A percentile compares a stretch with the other conserved stretches of the same genome.
Evolutionary conservation across 495 filamentous ascomycete species (phyloP).

Genomic region (Bacidia rubella): DNA sequence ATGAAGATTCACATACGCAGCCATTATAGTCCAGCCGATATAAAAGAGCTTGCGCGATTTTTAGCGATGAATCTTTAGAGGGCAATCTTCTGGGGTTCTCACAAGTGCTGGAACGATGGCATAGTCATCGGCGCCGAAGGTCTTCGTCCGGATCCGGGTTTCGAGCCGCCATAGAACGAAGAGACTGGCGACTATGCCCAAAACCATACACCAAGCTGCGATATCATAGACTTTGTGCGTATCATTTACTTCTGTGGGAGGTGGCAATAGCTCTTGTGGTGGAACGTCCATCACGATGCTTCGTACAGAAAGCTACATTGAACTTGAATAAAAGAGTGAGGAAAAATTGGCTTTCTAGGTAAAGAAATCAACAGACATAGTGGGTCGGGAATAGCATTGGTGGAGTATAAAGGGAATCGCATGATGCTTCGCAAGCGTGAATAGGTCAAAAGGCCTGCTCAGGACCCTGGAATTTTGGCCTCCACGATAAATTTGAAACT

Average conservation of each 20-base stretch:
- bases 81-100: neutral
- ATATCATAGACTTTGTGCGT: constrained; percentile 8
- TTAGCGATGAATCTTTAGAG: neutral
- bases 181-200: constrained; percentile 21
- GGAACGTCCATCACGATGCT: too few species aligned
- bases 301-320: too few species aligned
- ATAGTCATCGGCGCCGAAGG: constrained; percentile 11
- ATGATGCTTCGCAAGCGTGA: too few species aligned
- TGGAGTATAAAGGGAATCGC: too few species aligned
- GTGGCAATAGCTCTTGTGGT: constrained; percentile 13
- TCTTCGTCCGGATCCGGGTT: neutral
- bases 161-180: constrained; percentile 12
- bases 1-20: constrained; percentile 15
- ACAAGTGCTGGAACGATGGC: constrained; percentile 8
- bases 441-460: too few species aligned
- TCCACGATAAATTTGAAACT: too few species aligned
- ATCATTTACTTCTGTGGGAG: constrained; percentile 4
- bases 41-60: constrained; percentile 13
- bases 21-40: constrained; percentile 16
- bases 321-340: too few species aligned
- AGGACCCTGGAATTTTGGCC: too few species aligned
- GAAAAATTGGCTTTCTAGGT: too few species aligned
- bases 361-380: too few species aligned
- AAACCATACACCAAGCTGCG: constrained; percentile 23
- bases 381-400: too few species aligned